Percentiles rank a stretch among this genome's conserved stretches.
These are phyloP conservation scores for Vigna radiata DNA, from an alignment of 306 rosid genomes.

Conservation along the genomic window DNA sequence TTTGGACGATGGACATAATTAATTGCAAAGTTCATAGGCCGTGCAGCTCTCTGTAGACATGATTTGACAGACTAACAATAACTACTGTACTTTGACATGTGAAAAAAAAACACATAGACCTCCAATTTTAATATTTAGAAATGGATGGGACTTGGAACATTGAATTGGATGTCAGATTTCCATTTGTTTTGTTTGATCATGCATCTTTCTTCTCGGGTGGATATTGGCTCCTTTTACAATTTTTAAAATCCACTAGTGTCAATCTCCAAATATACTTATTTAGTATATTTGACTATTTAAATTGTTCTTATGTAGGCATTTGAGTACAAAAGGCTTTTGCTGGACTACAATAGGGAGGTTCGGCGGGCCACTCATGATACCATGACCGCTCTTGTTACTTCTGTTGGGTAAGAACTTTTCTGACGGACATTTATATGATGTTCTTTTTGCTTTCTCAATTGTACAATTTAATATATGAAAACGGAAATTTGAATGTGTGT, in stretches of 20 bases:
- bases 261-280: slow-evolving; percentile 29
- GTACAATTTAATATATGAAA: slow-evolving; percentile 35
- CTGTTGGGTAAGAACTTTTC: slow-evolving; percentile 70
- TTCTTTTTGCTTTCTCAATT: slow-evolving; percentile 37
- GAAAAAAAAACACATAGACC: not conserved
- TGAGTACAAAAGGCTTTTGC: slow-evolving; percentile 89
- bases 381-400: slow-evolving; percentile 74
- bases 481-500: slow-evolving; percentile 24
- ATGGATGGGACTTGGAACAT: not conserved
- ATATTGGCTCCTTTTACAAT: not conserved
- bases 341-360: slow-evolving; percentile 95
- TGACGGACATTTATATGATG: slow-evolving; percentile 31
- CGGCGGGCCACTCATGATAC: slow-evolving; percentile 93
- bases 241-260: slow-evolving; percentile 4
- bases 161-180: slow-evolving; percentile 2
- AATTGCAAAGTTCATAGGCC: not conserved
- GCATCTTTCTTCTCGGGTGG: slow-evolving; percentile 7
- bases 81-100: not conserved
- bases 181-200: slow-evolving; percentile 17
- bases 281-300: slow-evolving; percentile 31
- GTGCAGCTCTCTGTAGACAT: not conserved
- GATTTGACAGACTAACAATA: not conserved
- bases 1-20: not conserved
- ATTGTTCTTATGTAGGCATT: slow-evolving; percentile 66
- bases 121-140: slow-evolving; percentile 7